phyloP scores from a whole-genome alignment of 768 basidiomycete genomes.

The Nidularia pulvinata region DNA sequence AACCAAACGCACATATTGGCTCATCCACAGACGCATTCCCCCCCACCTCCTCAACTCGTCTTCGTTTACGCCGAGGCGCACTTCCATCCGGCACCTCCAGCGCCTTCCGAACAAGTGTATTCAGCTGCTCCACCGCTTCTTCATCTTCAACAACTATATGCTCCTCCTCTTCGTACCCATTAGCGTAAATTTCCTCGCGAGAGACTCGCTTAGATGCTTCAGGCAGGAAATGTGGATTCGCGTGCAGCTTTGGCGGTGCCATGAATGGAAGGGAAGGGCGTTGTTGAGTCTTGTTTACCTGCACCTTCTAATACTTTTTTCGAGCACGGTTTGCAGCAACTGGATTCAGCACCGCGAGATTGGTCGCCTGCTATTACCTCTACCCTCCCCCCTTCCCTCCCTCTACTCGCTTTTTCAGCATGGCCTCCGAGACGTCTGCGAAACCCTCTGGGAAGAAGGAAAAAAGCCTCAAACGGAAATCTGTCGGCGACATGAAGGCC shows the following conservation, averaged over 20 bases:
- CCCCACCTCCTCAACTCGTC: constrained; percentile 9
- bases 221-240: constrained; percentile 44
- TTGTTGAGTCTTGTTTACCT: constrained; percentile 23
- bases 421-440: constrained; percentile 7
- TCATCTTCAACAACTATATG: too few relatives aligned
- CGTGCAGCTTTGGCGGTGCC: constrained; percentile 36
- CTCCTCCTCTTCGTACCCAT: constrained; percentile 6
- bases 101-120: too few relatives aligned
- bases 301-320: constrained; percentile 1
- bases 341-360: too few relatives aligned
- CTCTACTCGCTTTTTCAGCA: too few relatives aligned
- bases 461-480: constrained; percentile 19
- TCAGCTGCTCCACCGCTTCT: too few relatives aligned
- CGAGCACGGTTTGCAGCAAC: neutral
- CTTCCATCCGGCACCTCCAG: too few relatives aligned
- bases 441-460: constrained; percentile 12
- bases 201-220: constrained; percentile 28
- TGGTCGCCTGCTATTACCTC: too few relatives aligned
- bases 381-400: too few relatives aligned
- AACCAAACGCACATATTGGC: constrained; percentile 10
- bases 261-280: constrained; percentile 3
- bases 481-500: constrained; percentile 8
- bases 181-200: constrained; percentile 24
- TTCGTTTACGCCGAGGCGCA: constrained; percentile 1
- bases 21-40: too few relatives aligned